phyloP scores from a whole-genome alignment of 1,139 yeast species.

The Candida smagusa region DNA sequence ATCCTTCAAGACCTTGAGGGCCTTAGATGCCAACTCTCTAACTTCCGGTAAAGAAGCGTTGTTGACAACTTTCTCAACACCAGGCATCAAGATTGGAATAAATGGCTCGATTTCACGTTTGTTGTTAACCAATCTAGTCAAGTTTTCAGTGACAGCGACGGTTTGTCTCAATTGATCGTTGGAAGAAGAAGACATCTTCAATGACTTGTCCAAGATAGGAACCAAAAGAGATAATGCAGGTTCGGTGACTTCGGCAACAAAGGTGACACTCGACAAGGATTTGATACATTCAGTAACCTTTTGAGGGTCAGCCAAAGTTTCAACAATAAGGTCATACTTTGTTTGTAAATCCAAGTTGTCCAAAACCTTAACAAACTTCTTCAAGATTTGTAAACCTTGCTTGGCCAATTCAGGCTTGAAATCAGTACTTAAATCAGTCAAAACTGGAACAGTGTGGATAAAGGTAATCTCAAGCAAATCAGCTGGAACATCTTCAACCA shows the following conservation, averaged over 20 bases:
- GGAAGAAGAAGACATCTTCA: conserved; percentile 83
- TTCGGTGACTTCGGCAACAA: conserved; percentile 97
- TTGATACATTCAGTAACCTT: conserved; percentile 89
- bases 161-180: conserved; percentile 97
- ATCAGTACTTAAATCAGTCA: conserved; percentile 89
- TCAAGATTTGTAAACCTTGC: conserved; percentile 70
- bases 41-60: conserved; percentile 97
- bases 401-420: conserved; percentile 94
- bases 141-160: conserved; percentile 91
- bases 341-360: conserved; percentile 92
- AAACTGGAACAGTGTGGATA: conserved; percentile 73
- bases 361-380: conserved; percentile 71
- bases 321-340: conserved; percentile 80
- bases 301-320: conserved; percentile 84
- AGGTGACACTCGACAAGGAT: conserved; percentile 87
- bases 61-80: conserved; percentile 80
- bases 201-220: conserved; percentile 88
- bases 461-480: conserved; percentile 83
- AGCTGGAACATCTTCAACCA: conserved; percentile 77
- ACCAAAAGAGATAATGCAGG: conserved; percentile 88
- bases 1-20: conserved; percentile 73
- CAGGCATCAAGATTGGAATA: conserved; percentile 85
- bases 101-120: conserved; percentile 86
- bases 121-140: conserved; percentile 92
- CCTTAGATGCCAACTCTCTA: conserved; percentile 87